A percentile compares a stretch with the other conserved stretches of the same genome.
These are phyloP conservation scores for Panicum miliaceum DNA, from an alignment of 176 grass and related monocot genomes.

Conservation along the genomic window DNA sequence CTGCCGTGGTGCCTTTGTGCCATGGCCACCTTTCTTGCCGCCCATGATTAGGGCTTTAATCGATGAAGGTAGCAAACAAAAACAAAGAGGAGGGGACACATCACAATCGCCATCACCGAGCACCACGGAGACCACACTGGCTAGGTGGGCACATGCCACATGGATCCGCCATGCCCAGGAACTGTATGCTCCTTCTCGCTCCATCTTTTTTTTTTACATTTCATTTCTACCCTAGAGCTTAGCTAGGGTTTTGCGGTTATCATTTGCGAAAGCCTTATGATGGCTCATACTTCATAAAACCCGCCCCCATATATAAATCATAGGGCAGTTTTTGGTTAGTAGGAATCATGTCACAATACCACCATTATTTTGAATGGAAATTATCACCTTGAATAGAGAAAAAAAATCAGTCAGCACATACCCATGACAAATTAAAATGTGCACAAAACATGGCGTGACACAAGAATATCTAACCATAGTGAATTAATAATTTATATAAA, in stretches of 20 bases:
- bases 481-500: not conserved
- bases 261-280: conserved; percentile 14
- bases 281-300: not conserved
- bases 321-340: not conserved
- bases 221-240: not conserved
- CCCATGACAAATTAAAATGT: not conserved
- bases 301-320: not conserved
- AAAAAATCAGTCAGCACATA: not conserved
- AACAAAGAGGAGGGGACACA: conserved; percentile 48
- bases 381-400: not conserved
- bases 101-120: conserved; percentile 54
- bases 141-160: conserved; percentile 27
- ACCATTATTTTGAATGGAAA: not conserved
- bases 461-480: not conserved
- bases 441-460: not conserved
- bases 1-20: not conserved
- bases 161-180: conserved; percentile 14
- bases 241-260: conserved; percentile 16
- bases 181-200: conserved; percentile 13
- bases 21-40: conserved; percentile 50
- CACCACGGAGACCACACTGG: conserved; percentile 10
- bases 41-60: conserved; percentile 55
- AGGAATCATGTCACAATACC: conserved; percentile 1
- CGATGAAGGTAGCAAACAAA: conserved; percentile 40
- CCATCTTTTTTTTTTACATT: not conserved